Conservation (phyloP, 495 filamentous ascomycete species). For the Hypoxylon crocopeplum region DNA sequence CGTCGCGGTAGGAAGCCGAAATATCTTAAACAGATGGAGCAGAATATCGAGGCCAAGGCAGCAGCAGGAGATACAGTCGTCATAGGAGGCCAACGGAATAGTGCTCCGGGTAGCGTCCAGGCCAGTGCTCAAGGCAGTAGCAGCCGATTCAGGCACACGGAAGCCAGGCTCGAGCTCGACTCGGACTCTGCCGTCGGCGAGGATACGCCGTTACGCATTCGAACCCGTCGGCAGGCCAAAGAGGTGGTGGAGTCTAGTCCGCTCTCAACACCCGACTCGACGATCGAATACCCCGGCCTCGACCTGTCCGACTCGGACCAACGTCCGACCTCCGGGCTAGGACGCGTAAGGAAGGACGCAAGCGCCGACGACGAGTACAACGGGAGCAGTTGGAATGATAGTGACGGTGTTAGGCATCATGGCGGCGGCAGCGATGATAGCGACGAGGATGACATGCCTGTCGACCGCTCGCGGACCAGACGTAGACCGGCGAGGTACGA, state of each 20-base stretch:
- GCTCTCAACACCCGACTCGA: slow-evolving; percentile 34
- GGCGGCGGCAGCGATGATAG: slow-evolving; percentile 28
- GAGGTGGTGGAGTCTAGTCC: slow-evolving; percentile 35
- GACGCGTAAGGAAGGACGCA: slow-evolving; percentile 16
- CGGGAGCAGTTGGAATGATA: slow-evolving; percentile 37
- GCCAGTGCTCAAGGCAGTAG: slow-evolving; percentile 17
- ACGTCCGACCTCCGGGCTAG: slow-evolving; percentile 16
- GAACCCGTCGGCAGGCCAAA: slow-evolving; percentile 22
- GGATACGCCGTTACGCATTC: slow-evolving; percentile 28
- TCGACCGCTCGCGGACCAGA: slow-evolving; percentile 31
- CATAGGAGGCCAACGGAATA: slow-evolving; percentile 15
- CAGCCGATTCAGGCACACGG: slow-evolving; percentile 35
- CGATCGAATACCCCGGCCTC: slow-evolving; percentile 11
- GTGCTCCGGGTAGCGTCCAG: slow-evolving; percentile 2
- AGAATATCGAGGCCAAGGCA: not conserved
- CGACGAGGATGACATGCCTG: slow-evolving; percentile 27
- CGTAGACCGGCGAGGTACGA: slow-evolving; percentile 38
- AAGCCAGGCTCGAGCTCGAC: slow-evolving; percentile 37
- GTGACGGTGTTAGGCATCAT: slow-evolving; percentile 27
- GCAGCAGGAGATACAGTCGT: slow-evolving; percentile 12
- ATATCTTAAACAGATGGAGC: slow-evolving; percentile 23
- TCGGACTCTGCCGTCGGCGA: slow-evolving; percentile 23
- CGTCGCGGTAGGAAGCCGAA: slow-evolving; percentile 37
- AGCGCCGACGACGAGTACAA: slow-evolving; percentile 38
- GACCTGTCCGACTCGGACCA: slow-evolving; percentile 36